Evolutionary conservation across 306 rosid genomes (phyloP), one percentile per base, ranked within the genome.

Genomic region (Neltuma alba): DNA sequence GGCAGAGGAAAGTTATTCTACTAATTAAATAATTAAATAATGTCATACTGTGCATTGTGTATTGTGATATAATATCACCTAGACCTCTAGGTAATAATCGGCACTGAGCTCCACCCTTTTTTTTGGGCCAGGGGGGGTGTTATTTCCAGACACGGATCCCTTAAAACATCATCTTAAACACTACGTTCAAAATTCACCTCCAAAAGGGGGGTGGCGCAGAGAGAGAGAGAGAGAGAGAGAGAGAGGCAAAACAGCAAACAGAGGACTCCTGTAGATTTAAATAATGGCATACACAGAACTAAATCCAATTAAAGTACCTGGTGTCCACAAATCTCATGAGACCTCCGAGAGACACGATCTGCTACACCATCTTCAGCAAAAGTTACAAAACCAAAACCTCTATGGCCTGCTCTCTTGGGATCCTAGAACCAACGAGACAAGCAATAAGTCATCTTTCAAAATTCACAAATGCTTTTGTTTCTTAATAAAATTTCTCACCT

Each of bases 301-400:
- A 18, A 44, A 76, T 34, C 77, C 48, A 37, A 61, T 50, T 77
- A 10, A 74, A 83, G 47, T 44, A 91, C 95, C 95, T 87, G 92
- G 67, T 89, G 92, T 67, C 95, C 95, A 57, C 90, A 86, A 27
- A 91, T 91, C 76, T 89, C 95, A 70, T 91, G 95, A 78, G 95
- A 76, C 80, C 95, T 89, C 64, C 95, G 87, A 74, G 95, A 85
- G 52, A 91, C 95, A 58, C 92, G 92, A 40, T 91, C 92, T 12
- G 95, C 92, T 48, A 91, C 95, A 28, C 96, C 93, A 72, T 91
- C 97, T 76, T 91, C 93, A 68, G 91, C 91, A 44, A 91, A 91
- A 33, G 97, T 91, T 54, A 91, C 97, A 82, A 91, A 91, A 69
- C 93, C 97, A 85, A 89, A 91, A 60, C 97, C 97, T 82, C 97